phyloP scores from a whole-genome alignment of 495 filamentous ascomycete species.

The Viridothelium virens region DNA sequence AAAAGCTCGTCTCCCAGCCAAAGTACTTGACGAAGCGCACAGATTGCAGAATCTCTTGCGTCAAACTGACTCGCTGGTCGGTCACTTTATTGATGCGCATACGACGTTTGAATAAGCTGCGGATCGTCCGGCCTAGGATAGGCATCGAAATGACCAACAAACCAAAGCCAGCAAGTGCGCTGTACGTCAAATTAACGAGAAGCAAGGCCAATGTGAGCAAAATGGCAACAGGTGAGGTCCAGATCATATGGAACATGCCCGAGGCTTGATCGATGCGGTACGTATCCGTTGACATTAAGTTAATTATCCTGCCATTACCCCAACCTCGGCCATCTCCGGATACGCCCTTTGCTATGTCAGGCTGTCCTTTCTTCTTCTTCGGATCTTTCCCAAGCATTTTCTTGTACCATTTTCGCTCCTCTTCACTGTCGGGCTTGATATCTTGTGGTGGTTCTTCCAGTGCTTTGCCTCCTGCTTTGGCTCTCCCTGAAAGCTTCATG shows the following conservation, averaged over 20 bases:
- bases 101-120: conserved; percentile 60
- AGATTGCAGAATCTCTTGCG: conserved; percentile 83
- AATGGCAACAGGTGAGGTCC: conserved; percentile 73
- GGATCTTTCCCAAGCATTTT: conserved; percentile 38
- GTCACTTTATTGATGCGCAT: conserved; percentile 82
- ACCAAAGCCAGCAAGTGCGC: conserved; percentile 78
- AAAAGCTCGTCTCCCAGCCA: conserved; percentile 84
- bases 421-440: conserved; percentile 34
- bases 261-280: conserved; percentile 80
- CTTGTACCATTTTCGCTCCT: conserved; percentile 44
- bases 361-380: conserved; percentile 34
- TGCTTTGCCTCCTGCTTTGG: conserved; percentile 37
- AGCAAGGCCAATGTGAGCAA: conserved; percentile 70
- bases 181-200: conserved; percentile 78
- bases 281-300: conserved; percentile 88
- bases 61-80: conserved; percentile 81
- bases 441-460: conserved; percentile 26
- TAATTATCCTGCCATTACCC: conserved; percentile 83
- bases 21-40: conserved; percentile 96
- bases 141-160: conserved; percentile 72
- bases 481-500: conserved; percentile 38
- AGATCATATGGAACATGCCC: conserved; percentile 81
- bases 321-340: conserved; percentile 68
- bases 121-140: conserved; percentile 63
- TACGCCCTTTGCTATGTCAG: conserved; percentile 40